Evolutionary conservation across 805 yeast species (phyloP), one percentile per base, ranked within the genome.

Genomic region (Candida ascalaphidarum): DNA sequence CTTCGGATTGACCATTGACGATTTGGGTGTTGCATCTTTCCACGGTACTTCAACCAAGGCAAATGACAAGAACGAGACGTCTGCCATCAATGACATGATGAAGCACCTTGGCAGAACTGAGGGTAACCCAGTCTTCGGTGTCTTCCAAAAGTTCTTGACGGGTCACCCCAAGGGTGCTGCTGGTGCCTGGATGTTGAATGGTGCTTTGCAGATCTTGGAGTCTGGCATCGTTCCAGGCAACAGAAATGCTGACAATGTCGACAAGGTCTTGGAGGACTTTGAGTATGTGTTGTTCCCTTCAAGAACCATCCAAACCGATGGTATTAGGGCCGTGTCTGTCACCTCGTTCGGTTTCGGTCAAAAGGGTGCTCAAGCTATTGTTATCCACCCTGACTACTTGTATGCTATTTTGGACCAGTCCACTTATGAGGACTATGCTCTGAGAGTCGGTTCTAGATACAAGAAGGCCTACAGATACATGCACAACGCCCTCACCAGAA

Each of bases 151-250:
- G 65, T 92, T 74, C 77, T 75, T 92, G 53, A 92, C 99, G 48
- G 99, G 99, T 65, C 99, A 92, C 71, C 98, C 98, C 49, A 92
- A 92, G 82, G 99, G 99, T 75, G 98, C 98, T 48, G 99, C 99
- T 33, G 99, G 96, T 73, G 97, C 99, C 34, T 92, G 98, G 98
- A 92, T 92, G 98, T 66, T 92, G 74, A 94, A 92, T 61, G 99
- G 99, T 63, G 95, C 85, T 33, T 66, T 92, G 44, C 99, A 92
- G 69, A 78, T 88, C 44, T 69, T 92, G 57, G 81, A 84, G 66
- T 59, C 82, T 48, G 97, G 98, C 61, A 51, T 88, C 48, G 95
- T 92, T 45, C 98, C 98, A 45, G 99, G 99, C 59, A 92, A 92
- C 74, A 77, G 96, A 63, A 94, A 92, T 51, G 98, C 98, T 40